Conservation (phyloP, 176 grass and related monocot genomes). For the Tillandsia leiboldiana region DNA sequence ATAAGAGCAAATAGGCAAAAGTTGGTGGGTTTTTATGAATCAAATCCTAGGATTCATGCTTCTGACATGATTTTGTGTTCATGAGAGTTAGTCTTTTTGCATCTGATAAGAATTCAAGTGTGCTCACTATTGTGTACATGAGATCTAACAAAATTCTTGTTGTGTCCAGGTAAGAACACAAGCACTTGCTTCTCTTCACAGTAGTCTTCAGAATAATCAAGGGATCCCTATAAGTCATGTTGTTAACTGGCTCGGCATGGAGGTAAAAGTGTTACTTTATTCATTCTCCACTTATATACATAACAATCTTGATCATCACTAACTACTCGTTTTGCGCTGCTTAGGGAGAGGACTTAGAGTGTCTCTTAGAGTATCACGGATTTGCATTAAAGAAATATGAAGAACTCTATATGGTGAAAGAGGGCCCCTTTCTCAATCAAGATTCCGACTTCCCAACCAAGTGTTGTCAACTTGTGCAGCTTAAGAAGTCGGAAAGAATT, state of each 20-base stretch:
- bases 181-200: conserved; percentile 73
- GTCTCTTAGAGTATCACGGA: conserved; percentile 69
- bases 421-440: conserved; percentile 63
- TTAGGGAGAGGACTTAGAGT: conserved; percentile 65
- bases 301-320: background rate
- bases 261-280: conserved; percentile 33
- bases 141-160: conserved; percentile 18
- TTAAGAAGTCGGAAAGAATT: conserved; percentile 54
- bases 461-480: conserved; percentile 58
- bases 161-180: conserved; percentile 75
- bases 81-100: too few relatives aligned
- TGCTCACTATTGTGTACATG: conserved; percentile 10
- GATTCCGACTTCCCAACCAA: conserved; percentile 55
- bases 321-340: background rate
- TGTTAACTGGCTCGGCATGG: conserved; percentile 73
- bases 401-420: conserved; percentile 74
- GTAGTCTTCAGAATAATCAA: conserved; percentile 75
- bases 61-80: too few relatives aligned
- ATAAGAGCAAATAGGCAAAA: too few relatives aligned
- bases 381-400: conserved; percentile 73
- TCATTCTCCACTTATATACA: background rate
- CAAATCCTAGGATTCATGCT: too few relatives aligned
- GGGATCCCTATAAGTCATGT: conserved; percentile 74
- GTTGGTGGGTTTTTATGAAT: too few relatives aligned
- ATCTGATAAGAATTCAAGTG: background rate